These are phyloP conservation scores for Rhamnella rubrinervis DNA, from an alignment of 331 rosid species.

Conservation along the genomic window DNA sequence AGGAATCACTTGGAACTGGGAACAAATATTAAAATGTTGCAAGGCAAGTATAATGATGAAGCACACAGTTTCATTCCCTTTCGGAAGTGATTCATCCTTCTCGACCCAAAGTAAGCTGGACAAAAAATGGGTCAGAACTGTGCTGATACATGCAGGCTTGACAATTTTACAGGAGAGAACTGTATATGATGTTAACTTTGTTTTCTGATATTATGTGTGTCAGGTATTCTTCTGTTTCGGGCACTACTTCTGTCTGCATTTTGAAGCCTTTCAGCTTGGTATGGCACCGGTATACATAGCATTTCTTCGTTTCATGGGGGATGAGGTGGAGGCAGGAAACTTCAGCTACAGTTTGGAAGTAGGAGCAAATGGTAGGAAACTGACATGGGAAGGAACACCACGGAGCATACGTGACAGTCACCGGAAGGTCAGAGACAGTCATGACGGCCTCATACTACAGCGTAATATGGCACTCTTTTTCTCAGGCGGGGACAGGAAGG, in stretches of 20 bases:
- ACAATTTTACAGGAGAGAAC: too few relatives aligned
- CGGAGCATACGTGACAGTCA: constrained; percentile 43
- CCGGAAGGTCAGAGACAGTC: constrained; percentile 38
- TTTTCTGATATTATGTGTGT: background rate
- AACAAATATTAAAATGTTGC: too few relatives aligned
- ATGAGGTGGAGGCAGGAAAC: constrained; percentile 36
- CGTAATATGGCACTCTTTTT: constrained; percentile 45
- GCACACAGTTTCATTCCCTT: too few relatives aligned
- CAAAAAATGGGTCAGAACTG: too few relatives aligned
- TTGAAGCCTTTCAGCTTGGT: constrained; percentile 43
- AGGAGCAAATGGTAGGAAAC: constrained; percentile 42
- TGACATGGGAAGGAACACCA: constrained; percentile 45
- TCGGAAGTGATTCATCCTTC: too few relatives aligned
- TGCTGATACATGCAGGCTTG: too few relatives aligned
- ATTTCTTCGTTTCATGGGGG: constrained; percentile 46
- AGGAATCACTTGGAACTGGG: too few relatives aligned
- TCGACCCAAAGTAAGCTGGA: too few relatives aligned
- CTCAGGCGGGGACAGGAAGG: constrained; percentile 40
- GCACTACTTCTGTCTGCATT: constrained; percentile 41
- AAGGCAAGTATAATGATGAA: too few relatives aligned
- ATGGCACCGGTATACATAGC: constrained; percentile 40
- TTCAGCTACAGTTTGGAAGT: constrained; percentile 45
- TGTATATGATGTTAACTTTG: too few relatives aligned
- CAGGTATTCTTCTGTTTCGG: constrained; percentile 38
- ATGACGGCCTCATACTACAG: constrained; percentile 45